Conservation (phyloP, 441 rosid genomes). For the Manihot esculenta region DNA sequence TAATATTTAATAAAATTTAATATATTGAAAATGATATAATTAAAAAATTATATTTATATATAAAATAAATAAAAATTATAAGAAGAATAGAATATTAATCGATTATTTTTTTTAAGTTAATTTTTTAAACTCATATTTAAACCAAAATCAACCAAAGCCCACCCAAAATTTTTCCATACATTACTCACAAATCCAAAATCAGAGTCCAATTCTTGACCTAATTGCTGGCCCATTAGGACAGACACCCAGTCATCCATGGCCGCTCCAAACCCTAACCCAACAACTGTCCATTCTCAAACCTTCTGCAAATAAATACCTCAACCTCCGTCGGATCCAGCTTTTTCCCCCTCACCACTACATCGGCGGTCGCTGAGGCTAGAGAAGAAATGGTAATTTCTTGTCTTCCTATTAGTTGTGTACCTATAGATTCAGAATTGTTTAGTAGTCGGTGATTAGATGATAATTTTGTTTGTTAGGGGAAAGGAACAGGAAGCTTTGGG, state of each 20-base stretch:
- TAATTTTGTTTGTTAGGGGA: conserved; percentile 41
- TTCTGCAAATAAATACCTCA: conserved; percentile 5
- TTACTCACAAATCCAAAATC: no score
- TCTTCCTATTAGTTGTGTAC: neutral
- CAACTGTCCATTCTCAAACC: neutral
- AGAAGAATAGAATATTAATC: no score
- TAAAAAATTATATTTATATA: no score
- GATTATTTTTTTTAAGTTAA: no score
- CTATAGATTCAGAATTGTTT: neutral
- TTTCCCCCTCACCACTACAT: neutral
- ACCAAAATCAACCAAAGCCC: no score
- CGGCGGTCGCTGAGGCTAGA: conserved; percentile 16
- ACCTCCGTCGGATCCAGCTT: neutral
- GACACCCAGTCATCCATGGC: neutral
- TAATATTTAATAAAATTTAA: no score
- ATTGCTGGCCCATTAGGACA: neutral
- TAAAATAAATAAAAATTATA: no score
- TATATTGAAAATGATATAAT: no score
- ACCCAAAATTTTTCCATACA: no score
- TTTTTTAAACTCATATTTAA: no score
- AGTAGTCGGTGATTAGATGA: neutral
- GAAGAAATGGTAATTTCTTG: conserved; percentile 28
- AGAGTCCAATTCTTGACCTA: neutral
- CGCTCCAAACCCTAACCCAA: neutral
- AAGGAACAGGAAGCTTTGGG: conserved; percentile 88